Base-by-base conservation (phyloP, 2,329 filamentous ascomycete species). In the Aureobasidium sp. region DNA sequence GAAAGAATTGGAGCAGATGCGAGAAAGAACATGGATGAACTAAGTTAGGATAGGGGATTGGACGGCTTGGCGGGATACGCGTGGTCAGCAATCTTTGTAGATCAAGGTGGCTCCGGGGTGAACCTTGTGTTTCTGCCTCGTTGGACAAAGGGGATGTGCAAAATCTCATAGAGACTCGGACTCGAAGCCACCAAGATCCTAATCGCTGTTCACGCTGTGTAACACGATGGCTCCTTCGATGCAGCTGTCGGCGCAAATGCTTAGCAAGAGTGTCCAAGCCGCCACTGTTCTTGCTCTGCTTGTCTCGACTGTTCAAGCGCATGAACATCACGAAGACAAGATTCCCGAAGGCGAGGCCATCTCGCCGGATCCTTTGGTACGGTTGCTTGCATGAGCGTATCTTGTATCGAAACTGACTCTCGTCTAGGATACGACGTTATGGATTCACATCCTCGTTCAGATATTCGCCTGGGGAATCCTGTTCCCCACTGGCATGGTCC, bases 401-500 rank as follows among this genome's bases (percentile, higher is more conserved):
- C 22, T 20, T 1, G 3, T 5, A 41, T 14, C 44, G 51, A 29
- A 14, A 37, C 64, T 66, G 36, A 66, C 64, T 25, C n/a, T 25
- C 25, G 5, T 2, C 8, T 68, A 84, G 80, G 94, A 97, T 74
- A 82, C 87, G 45, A 90, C 86, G 70, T 76, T 99, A 84, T 99
- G 94, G 94, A 82, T 88, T 68, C 94, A 99, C 76, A 97, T 99
- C 70, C 82, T 96, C 64, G 76, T 96, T 49, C 92, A 96, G 81
- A 88, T 87, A 73, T 71, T 94, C 63, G 86, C 91, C 63, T 97
- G 95, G 80, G 94, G 94, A 65, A 81, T 99, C 68, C 84, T 97
- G 63, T 97, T 96, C 71, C 94, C 94, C 12, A 82, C 90, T 17
- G 94, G 94, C 69, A 97, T 99, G 93, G 91, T 97, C 45, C 80